These are phyloP conservation scores for Capsicum chinense DNA, from an alignment of 257 asterid genomes.

Conservation along the genomic window DNA sequence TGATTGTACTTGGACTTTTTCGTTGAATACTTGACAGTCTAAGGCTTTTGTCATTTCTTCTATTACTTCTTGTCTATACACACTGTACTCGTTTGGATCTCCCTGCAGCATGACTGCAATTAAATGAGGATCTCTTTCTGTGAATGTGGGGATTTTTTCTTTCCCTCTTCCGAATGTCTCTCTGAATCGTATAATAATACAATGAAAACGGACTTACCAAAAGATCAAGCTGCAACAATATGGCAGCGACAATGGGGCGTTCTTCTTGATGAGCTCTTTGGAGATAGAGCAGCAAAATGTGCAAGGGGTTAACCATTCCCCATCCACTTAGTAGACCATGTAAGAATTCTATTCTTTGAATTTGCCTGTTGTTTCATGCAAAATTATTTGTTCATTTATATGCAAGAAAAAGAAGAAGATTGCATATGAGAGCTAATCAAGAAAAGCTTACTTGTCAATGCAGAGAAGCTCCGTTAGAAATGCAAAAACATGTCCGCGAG, in stretches of 20 bases:
- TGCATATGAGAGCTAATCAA: neutral
- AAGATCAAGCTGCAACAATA: slow-evolving; percentile 75
- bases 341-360: slow-evolving; percentile 53
- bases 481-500: slow-evolving; percentile 50
- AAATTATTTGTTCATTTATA: neutral
- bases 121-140: slow-evolving; percentile 24
- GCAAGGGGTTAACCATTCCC: slow-evolving; percentile 64
- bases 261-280: slow-evolving; percentile 65
- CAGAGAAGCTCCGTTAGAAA: slow-evolving; percentile 65
- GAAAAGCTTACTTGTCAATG: slow-evolving; percentile 59
- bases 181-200: neutral
- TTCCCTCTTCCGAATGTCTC: neutral
- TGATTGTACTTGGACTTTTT: slow-evolving; percentile 56
- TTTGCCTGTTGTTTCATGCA: slow-evolving; percentile 47
- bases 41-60: slow-evolving; percentile 65
- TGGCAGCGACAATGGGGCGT: slow-evolving; percentile 60
- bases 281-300: slow-evolving; percentile 58
- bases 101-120: slow-evolving; percentile 53
- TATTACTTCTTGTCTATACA: slow-evolving; percentile 75
- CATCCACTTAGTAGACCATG: slow-evolving; percentile 56
- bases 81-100: slow-evolving; percentile 55
- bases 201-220: slow-evolving; percentile 50
- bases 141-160: neutral
- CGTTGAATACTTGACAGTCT: slow-evolving; percentile 55
- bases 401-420: neutral